phyloP scores from a whole-genome alignment of 768 basidiomycete genomes.

The Pholiota molesta region DNA sequence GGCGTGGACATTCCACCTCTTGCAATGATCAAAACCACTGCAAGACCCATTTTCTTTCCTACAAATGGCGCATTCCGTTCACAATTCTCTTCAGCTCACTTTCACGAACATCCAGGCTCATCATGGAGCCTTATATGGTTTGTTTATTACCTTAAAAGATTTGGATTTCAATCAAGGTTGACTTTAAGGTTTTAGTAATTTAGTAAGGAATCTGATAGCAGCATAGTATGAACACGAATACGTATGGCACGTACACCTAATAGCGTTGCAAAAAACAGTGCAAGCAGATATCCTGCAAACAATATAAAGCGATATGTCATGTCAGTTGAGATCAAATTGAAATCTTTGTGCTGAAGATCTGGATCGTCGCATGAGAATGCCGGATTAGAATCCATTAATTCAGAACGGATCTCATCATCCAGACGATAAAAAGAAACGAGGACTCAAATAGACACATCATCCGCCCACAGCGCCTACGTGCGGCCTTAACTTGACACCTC shows the following conservation, averaged over 20 bases:
- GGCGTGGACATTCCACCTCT: neutral
- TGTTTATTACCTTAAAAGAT: slow-evolving; percentile 17
- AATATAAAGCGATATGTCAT: slow-evolving; percentile 10
- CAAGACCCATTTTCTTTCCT: neutral
- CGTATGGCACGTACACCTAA: neutral
- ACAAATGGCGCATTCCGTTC: neutral
- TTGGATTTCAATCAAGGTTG: neutral
- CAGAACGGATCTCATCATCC: slow-evolving; percentile 5
- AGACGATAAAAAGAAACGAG: slow-evolving; percentile 2
- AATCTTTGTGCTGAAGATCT: neutral
- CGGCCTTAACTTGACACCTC: neutral
- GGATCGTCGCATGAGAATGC: slow-evolving; percentile 1
- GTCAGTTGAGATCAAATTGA: slow-evolving; percentile 5
- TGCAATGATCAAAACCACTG: neutral
- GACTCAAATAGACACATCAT: neutral
- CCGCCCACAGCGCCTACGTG: neutral
- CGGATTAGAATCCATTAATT: neutral
- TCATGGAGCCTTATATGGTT: slow-evolving; percentile 18
- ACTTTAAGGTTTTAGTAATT: neutral
- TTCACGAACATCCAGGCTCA: neutral
- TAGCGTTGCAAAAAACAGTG: neutral
- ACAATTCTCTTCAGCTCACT: neutral
- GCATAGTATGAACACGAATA: neutral
- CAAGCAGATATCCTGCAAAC: slow-evolving; percentile 3
- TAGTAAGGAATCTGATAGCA: neutral